These are phyloP conservation scores for Nannizziopsis arthrosporioides DNA, from an alignment of 2,329 filamentous ascomycete species.

Conservation along the genomic window DNA sequence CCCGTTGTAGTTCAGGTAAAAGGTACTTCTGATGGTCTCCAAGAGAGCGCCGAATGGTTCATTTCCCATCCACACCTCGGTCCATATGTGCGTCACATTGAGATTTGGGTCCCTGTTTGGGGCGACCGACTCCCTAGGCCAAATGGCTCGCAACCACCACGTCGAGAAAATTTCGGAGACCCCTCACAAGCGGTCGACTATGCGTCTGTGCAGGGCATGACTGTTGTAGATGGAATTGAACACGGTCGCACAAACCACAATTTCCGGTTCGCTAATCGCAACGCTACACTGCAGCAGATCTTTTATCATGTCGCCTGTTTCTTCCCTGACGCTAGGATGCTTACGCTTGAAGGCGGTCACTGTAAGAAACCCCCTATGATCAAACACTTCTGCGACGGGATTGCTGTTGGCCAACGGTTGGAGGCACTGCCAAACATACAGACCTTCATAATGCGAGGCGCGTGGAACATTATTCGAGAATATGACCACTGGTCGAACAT, in stretches of 20 bases:
- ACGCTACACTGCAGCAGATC: slow-evolving; percentile 58
- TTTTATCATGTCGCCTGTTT: slow-evolving; percentile 51
- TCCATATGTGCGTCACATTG: slow-evolving; percentile 57
- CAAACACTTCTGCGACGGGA: slow-evolving; percentile 39
- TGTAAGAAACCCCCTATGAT: slow-evolving; percentile 63
- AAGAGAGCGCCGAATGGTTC: slow-evolving; percentile 52
- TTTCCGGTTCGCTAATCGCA: slow-evolving; percentile 39
- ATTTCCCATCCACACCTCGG: slow-evolving; percentile 47
- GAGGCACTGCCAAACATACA: slow-evolving; percentile 46
- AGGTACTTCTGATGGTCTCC: slow-evolving; percentile 52
- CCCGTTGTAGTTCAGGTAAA: slow-evolving; percentile 52
- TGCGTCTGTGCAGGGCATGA: slow-evolving; percentile 18
- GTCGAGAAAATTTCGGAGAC: slow-evolving; percentile 19
- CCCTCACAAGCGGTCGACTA: slow-evolving; percentile 18
- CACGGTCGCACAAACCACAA: slow-evolving; percentile 22
- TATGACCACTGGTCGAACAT: slow-evolving; percentile 53
- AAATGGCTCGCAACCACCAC: slow-evolving; percentile 26
- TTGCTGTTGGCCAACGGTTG: slow-evolving; percentile 27
- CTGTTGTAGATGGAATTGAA: slow-evolving; percentile 20
- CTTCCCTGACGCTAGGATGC: slow-evolving; percentile 50
- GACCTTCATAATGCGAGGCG: slow-evolving; percentile 60
- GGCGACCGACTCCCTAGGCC: slow-evolving; percentile 44
- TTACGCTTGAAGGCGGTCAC: slow-evolving; percentile 67
- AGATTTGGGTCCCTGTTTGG: slow-evolving; percentile 67
- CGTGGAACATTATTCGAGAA: slow-evolving; percentile 63